Base-by-base conservation (phyloP, 805 yeast genomes). In the Sugiyamaella marilandica region DNA sequence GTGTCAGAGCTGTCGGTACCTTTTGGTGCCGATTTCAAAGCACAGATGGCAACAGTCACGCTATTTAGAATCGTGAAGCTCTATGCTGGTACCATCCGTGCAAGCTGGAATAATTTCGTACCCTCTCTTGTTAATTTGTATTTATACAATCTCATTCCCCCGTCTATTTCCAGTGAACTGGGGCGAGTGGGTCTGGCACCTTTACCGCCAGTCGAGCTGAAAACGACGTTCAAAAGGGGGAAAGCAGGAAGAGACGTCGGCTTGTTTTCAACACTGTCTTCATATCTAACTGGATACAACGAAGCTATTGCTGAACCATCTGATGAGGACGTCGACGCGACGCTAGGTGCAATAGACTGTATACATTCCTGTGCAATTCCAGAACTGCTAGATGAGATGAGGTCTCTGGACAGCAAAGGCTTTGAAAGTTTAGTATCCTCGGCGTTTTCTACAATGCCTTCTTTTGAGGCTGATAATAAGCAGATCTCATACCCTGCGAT, bases 231-330 rank as follows among this genome's bases (percentile, higher is more conserved):
- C 41, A 81, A 80, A 61, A 71, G 70, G 56, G 65, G 81, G 11
- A 81, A 81, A 47, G 83, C 85, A 0, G 78, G 82, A 35, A 86
- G 82, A 61, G 95, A 84, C 33, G 56, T 76, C 10, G 89, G 98
- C 1, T 65, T 94, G n/a, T 79, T 94, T 51, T 87, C 96, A 0
- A 87, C 98, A 0, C 84, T 94, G 61, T 90, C 97, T 1, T 88
- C 96, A 0, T 92, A 90, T 63, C 78, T 94, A 68, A 87, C 94
- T 57, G 94, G 97, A 16, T 80, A 84, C 53, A 75, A 85, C 1
- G 97, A 90, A 62, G 95, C 88, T 50, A 82, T 87, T 2, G 84
- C 85, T 0, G 98, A 92, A 67, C 99, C 99, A 10, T 80, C 95
- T 1, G 95, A 87, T 52, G 96, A 88, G 63, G 97, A 92, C 60